Conservation (phyloP, 2,329 filamentous ascomycete genomes). For the Colletotrichum limetticola region DNA sequence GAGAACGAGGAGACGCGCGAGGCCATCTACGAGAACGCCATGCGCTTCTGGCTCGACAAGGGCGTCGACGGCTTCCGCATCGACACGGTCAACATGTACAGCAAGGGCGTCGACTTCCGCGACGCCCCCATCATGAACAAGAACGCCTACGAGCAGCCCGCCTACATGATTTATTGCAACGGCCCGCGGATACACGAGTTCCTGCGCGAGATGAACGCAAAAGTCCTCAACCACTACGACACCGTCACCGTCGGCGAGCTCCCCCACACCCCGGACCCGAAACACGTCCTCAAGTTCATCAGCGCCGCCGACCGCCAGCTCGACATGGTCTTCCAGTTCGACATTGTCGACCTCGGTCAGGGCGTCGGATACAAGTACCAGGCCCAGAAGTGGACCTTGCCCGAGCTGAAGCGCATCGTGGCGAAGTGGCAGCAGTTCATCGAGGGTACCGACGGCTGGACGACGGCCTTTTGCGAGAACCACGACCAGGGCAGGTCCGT, state of each 20-base stretch:
- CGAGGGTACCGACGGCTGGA: slow-evolving; percentile 64
- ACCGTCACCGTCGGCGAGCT: slow-evolving; percentile 79
- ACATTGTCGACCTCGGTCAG: slow-evolving; percentile 70
- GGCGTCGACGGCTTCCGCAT: slow-evolving; percentile 81
- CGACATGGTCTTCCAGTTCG: slow-evolving; percentile 77
- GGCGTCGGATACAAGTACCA: slow-evolving; percentile 63
- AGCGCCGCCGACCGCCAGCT: slow-evolving; percentile 67
- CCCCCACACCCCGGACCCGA: slow-evolving; percentile 68
- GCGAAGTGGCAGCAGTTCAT: slow-evolving; percentile 63
- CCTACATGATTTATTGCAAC: slow-evolving; percentile 69
- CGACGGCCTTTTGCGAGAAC: slow-evolving; percentile 69
- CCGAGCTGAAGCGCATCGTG: slow-evolving; percentile 59
- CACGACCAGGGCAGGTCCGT: slow-evolving; percentile 69
- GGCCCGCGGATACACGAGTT: slow-evolving; percentile 77
- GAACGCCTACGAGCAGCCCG: slow-evolving; percentile 61
- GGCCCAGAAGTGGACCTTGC: slow-evolving; percentile 55
- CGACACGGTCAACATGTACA: slow-evolving; percentile 80
- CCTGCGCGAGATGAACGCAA: slow-evolving; percentile 70
- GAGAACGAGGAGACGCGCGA: slow-evolving; percentile 74
- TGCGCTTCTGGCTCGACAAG: slow-evolving; percentile 82
- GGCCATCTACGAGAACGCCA: slow-evolving; percentile 76
- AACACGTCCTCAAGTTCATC: slow-evolving; percentile 69
- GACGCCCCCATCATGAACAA: slow-evolving; percentile 66
- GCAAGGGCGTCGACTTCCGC: slow-evolving; percentile 68
- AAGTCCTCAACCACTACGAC: slow-evolving; percentile 68